Evolutionary conservation across 1,139 yeast species (phyloP), one percentile per base, ranked within the genome.

Genomic region (Torulaspora globosa): DNA sequence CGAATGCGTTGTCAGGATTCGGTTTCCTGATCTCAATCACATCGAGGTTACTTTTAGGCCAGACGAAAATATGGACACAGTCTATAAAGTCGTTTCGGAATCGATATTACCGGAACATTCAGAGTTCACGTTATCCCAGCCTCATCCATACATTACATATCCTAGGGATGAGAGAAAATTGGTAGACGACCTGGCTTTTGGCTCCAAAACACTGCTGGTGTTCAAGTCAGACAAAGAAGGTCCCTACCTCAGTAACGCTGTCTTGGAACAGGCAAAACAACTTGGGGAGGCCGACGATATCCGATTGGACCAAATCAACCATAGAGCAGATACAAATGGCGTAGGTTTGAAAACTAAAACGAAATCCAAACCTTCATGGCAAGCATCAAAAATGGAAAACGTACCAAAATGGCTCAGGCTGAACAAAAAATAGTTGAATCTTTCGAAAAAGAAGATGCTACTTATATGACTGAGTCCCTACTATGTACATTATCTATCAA

Each of bases 1-100:
- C 3, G 59, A 62, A n/a, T 60, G 69, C 30, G 65, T 68, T 21
- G 66, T 79, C 9, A 64, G 84, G 41, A 56, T 79, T 27, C 72
- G 72, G 50, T 78, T 80, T 51, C 83, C 84, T 1, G 82, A 80
- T 60, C 66, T 74, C 23, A 62, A 73, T 4, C 69, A 71, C 24
- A 58, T 80, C n/a, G 80, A 78, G 49, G 63, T 75, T n/a, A 65
- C 70, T 41, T 72, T 78, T 39, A 62, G 63, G 18, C 70, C 74
- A 35, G 49, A 55, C 2, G 71, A 70, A 14, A 65, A 68, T 0
- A 64, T 71, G 40, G 40, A 51, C 1, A 61, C 67, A 11, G 69
- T 76, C 39, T 73, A 79, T 50, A 72, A 74, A 1, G 69, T 71
- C 40, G 67, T 79, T 2, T 36, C 51, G 5, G 40, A 49, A 5